These are phyloP conservation scores for Fusarium continuum DNA, from an alignment of 2,329 filamentous ascomycete species.

Conservation along the genomic window DNA sequence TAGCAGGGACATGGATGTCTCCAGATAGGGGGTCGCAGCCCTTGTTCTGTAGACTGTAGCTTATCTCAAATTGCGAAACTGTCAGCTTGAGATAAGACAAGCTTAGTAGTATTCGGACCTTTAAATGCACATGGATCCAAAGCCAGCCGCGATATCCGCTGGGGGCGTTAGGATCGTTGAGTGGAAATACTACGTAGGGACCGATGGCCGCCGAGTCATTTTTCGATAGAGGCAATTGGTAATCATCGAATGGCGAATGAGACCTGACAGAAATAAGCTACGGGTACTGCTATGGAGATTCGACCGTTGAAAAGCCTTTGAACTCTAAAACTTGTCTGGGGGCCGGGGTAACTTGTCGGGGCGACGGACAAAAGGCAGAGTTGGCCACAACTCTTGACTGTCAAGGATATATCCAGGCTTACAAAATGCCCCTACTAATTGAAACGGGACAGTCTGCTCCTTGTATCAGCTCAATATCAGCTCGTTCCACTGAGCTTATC, in stretches of 20 bases:
- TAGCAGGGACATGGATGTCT: background rate
- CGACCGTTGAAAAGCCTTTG: background rate
- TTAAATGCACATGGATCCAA: conserved; percentile 1
- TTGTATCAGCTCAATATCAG: background rate
- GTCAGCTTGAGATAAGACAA: background rate
- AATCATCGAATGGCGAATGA: background rate
- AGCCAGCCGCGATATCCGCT: background rate
- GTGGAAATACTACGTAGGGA: background rate
- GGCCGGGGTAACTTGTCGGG: too few relatives aligned
- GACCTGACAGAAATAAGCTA: background rate
- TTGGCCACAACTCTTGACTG: background rate
- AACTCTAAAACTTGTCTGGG: background rate
- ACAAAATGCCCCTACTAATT: background rate
- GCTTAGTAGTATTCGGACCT: conserved; percentile 22
- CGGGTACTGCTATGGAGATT: too few relatives aligned
- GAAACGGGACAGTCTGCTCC: background rate
- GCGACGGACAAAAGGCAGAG: background rate
- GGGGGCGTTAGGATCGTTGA: background rate
- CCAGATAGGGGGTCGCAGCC: background rate
- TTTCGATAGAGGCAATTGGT: background rate
- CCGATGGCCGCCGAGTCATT: background rate
- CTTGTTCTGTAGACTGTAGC: background rate
- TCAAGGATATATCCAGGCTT: background rate
- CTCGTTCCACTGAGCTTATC: conserved; percentile 22
- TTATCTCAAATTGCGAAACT: conserved; percentile 15